phyloP scores from a whole-genome alignment of 305 asterid genomes.

The Ilex paraguariensis region DNA sequence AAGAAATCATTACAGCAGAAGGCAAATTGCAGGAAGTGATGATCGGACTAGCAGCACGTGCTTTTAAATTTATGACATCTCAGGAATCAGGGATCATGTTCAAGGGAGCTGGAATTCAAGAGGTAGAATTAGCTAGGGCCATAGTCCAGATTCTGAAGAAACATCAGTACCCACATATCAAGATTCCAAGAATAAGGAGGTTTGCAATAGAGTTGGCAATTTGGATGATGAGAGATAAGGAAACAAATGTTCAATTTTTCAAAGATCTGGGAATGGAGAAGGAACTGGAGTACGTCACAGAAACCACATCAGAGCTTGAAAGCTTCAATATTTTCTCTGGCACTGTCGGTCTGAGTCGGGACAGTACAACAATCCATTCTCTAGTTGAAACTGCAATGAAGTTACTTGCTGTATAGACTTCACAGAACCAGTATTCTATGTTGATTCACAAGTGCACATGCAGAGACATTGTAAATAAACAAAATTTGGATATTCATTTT shows the following conservation, averaged over 20 bases:
- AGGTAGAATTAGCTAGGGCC: constrained; percentile 44
- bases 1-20: constrained; percentile 72
- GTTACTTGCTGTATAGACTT: constrained; percentile 30
- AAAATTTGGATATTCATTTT: too few species aligned
- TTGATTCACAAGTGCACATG: not conserved
- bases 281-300: constrained; percentile 60
- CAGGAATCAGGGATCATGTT: constrained; percentile 46
- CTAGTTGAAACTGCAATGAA: constrained; percentile 58
- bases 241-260: constrained; percentile 30
- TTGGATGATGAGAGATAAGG: constrained; percentile 85
- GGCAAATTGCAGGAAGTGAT: constrained; percentile 80
- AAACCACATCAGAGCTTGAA: constrained; percentile 84
- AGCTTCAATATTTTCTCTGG: constrained; percentile 88
- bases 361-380: constrained; percentile 45
- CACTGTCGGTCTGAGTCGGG: constrained; percentile 72
- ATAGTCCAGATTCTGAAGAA: constrained; percentile 42
- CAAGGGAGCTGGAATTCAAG: constrained; percentile 32
- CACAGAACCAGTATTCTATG: not conserved
- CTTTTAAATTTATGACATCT: constrained; percentile 55
- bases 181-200: constrained; percentile 81
- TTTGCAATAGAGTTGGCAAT: constrained; percentile 64
- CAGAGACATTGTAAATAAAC: not conserved
- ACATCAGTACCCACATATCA: constrained; percentile 52
- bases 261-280: constrained; percentile 43
- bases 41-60: constrained; percentile 67